Conservation (phyloP, 768 basidiomycete species). For the Exsudoporus frostii region DNA sequence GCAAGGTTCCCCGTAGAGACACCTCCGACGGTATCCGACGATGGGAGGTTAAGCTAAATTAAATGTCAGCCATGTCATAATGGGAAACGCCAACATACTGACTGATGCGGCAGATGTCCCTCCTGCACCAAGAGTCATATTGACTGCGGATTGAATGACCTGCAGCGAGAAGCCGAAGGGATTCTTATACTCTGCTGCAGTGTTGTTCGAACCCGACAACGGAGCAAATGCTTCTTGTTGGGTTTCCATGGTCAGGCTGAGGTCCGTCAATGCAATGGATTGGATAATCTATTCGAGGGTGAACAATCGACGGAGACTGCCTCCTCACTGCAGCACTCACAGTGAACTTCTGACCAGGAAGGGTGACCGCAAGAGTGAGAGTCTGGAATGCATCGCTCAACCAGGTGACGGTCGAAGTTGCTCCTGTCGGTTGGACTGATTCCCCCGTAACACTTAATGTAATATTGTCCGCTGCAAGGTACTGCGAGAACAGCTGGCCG, state of each 20-base stretch:
- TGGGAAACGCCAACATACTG: constrained; percentile 10
- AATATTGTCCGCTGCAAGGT: constrained; percentile 59
- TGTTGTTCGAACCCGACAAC: constrained; percentile 52
- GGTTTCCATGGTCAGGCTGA: constrained; percentile 50
- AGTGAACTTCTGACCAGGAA: constrained; percentile 58
- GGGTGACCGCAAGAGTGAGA: constrained; percentile 53
- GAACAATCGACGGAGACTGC: neutral
- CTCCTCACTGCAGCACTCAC: constrained; percentile 28
- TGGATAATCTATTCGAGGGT: constrained; percentile 48
- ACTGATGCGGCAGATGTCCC: constrained; percentile 56
- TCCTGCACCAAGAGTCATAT: constrained; percentile 46
- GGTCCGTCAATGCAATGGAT: constrained; percentile 57
- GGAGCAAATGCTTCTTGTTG: constrained; percentile 58
- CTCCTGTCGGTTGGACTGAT: constrained; percentile 57
- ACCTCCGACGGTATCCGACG: constrained; percentile 47
- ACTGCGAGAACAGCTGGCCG: constrained; percentile 64
- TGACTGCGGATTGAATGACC: constrained; percentile 53
- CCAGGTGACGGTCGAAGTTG: constrained; percentile 54
- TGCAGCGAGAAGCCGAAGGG: constrained; percentile 76
- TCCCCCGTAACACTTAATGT: constrained; percentile 58
- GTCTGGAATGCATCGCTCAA: constrained; percentile 69
- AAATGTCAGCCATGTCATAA: neutral
- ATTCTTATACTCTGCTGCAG: constrained; percentile 61
- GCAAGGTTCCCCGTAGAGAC: constrained; percentile 71
- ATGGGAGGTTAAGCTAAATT: constrained; percentile 50